Base-by-base conservation (phyloP, 2,329 filamentous ascomycete genomes). In the Fusarium proliferatum region DNA sequence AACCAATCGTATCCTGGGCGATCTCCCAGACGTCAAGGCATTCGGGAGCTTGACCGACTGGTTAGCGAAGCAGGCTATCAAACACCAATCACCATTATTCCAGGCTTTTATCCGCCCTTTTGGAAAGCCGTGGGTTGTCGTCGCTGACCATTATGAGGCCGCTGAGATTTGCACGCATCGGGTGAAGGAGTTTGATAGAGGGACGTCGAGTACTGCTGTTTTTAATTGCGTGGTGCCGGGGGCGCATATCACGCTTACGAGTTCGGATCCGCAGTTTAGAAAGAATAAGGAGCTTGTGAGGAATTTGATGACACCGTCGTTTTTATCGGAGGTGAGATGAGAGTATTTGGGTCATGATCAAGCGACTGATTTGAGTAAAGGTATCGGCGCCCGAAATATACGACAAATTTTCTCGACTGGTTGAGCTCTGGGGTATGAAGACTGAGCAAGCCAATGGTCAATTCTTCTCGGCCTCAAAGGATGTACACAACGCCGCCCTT, bases 211-310 rank as follows among this genome's bases (percentile, higher is more conserved):
- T 3, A 71, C 72, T 2, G 26, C 58, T 17, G 2, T 71, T 15
- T 68, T 74, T 9, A 19, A 51, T 5, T 61, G 71, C 9, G 57
- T 74, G 10, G 58, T 74, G 13, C 71, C 71, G 0, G 51, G 60
- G 2, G 42, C 55, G 9, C 71, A 74, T 10, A 56, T 74, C 12
- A 72, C 67, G 6, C 60, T 74, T 5, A 45, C 41, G n/a, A 72
- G 63, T 6, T 59, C 60, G 3, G 42, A 74, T 42, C 71, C 71
- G 3, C 71, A 72, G 21, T 74, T 72, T 5, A 63, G 62, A 15
- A 74, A 71, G 30, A 74, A 74, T 6, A 74, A 74, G 23, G 71
- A 74, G 6, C 71, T 74, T 36, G 67, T 74, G 5, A 48, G 69
- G 9, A 73, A 74, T 28, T 51, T 74, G 10, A 74, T 74, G 71